Conservation (phyloP, 257 asterid genomes). For the Orobanche coerulescens region DNA sequence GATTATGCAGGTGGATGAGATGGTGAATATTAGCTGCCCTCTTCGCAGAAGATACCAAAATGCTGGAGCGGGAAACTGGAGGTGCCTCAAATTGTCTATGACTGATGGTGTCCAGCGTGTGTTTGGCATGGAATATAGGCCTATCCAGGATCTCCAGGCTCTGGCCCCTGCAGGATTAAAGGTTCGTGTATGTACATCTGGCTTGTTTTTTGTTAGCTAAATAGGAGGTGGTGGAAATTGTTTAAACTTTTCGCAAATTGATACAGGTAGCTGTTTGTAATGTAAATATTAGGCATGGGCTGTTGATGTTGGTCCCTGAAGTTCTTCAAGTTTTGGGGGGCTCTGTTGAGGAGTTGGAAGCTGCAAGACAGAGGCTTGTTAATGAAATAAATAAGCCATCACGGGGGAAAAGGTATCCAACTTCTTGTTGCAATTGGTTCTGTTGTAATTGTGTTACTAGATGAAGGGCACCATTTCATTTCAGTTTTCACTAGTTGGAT, state of each 20-base stretch:
- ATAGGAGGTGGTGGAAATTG: conserved; percentile 7
- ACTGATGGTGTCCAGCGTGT: conserved; percentile 92
- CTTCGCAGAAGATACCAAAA: conserved; percentile 77
- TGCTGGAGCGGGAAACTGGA: conserved; percentile 64
- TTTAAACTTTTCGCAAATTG: not conserved
- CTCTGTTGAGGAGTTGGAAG: conserved; percentile 69
- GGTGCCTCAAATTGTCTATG: conserved; percentile 91
- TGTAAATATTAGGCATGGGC: conserved; percentile 75
- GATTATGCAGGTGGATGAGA: conserved; percentile 75
- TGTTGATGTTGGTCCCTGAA: conserved; percentile 91
- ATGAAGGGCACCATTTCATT: conserved; percentile 2
- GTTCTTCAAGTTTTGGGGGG: conserved; percentile 81
- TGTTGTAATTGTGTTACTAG: not conserved
- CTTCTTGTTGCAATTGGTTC: conserved; percentile 1
- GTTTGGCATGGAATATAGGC: conserved; percentile 95
- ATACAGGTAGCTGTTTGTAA: conserved; percentile 68
- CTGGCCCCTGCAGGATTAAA: conserved; percentile 75
- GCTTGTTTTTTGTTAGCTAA: conserved; percentile 18
- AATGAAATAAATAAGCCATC: conserved; percentile 90
- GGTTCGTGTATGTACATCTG: conserved; percentile 32
- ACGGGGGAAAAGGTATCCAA: conserved; percentile 70
- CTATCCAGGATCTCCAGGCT: conserved; percentile 68
- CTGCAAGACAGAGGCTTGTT: conserved; percentile 75
- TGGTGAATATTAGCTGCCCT: conserved; percentile 75
- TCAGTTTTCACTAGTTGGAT: conserved; percentile 3